Conservation (phyloP, 2,329 filamentous ascomycete genomes). For the Spiromastix sp. region DNA sequence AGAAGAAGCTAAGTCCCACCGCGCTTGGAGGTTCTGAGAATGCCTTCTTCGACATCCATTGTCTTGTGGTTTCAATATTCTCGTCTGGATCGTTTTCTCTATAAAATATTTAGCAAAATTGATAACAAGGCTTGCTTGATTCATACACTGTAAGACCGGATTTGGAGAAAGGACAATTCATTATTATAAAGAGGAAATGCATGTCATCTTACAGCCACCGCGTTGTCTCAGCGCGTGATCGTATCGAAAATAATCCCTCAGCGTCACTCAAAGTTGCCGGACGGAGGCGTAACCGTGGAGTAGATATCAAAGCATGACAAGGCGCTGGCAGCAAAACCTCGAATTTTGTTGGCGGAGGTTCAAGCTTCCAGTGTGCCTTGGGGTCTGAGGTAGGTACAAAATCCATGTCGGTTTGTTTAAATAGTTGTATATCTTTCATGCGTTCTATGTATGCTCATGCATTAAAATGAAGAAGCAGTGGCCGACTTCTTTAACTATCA, state of each 20-base stretch:
- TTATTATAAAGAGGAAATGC: no score
- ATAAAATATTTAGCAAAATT: no score
- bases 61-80: constrained; percentile 2
- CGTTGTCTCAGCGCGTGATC: not conserved
- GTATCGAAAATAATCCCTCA: constrained; percentile 2
- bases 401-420: no score
- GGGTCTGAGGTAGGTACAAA: no score
- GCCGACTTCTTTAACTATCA: no score
- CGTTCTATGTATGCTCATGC: no score
- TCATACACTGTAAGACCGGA: no score
- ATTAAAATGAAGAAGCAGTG: no score
- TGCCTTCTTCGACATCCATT: constrained; percentile 7
- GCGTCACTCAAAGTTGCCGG: not conserved
- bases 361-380: not conserved
- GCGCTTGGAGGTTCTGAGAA: constrained; percentile 5
- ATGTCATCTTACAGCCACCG: constrained; percentile 1
- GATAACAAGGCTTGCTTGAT: no score
- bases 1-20: constrained; percentile 5
- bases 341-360: not conserved
- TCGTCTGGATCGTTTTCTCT: not conserved
- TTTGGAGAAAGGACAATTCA: no score
- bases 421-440: no score
- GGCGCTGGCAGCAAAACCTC: not conserved
- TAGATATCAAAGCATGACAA: not conserved
- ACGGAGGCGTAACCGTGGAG: not conserved